phyloP scores from a whole-genome alignment of 805 yeast species.

The Starmera amethionina region DNA sequence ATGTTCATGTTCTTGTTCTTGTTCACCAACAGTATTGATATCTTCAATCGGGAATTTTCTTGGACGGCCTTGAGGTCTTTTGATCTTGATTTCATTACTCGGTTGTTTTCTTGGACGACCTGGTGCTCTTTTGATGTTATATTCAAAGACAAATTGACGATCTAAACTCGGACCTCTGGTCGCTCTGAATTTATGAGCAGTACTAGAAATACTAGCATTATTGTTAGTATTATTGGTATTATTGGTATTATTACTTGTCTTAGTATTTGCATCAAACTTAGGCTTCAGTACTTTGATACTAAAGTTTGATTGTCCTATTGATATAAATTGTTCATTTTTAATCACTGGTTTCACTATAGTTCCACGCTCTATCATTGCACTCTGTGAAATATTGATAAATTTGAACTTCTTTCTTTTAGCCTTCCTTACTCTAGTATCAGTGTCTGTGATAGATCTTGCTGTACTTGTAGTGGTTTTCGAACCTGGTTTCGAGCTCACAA shows the following conservation, averaged over 20 bases:
- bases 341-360: slow-evolving; percentile 16
- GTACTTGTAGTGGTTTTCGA: not conserved
- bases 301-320: no score
- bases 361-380: slow-evolving; percentile 9
- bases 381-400: slow-evolving; percentile 16
- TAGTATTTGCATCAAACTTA: no score
- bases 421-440: not conserved
- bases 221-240: slow-evolving; percentile 1
- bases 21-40: not conserved
- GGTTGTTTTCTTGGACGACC: slow-evolving; percentile 45
- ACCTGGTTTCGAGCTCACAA: not conserved
- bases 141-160: slow-evolving; percentile 6
- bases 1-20: no score
- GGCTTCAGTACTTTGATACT: no score
- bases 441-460: not conserved
- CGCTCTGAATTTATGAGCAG: no score
- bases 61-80: slow-evolving; percentile 21
- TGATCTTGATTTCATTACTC: slow-evolving; percentile 31
- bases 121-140: slow-evolving; percentile 27
- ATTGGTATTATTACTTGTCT: no score
- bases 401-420: slow-evolving; percentile 6
- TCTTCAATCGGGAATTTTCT: slow-evolving; percentile 15
- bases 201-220: slow-evolving; percentile 4
- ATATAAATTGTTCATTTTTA: slow-evolving; percentile 4
- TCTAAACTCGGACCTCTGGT: no score